A percentile compares a stretch with the other conserved stretches of the same genome.
Conservation (phyloP, 83 land plant species). For the Picea abies region DNA sequence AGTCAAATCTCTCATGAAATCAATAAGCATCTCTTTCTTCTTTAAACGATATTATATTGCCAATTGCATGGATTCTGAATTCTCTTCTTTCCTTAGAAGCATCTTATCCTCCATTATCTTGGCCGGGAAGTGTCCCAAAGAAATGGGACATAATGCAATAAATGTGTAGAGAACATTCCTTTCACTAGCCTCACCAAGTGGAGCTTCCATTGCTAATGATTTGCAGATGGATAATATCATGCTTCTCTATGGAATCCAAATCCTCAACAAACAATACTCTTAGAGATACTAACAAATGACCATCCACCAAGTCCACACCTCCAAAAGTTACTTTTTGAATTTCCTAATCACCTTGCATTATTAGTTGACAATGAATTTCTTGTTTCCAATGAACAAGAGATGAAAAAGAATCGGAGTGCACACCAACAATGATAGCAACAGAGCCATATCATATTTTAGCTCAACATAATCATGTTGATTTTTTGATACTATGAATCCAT, state of each 20-base stretch:
- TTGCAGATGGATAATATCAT: constrained; percentile 46
- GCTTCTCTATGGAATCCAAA: not conserved
- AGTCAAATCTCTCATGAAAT: constrained; percentile 24
- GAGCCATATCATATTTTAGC: constrained; percentile 61
- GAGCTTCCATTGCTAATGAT: constrained; percentile 54
- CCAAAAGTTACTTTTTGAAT: no score
- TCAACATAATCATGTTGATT: no score
- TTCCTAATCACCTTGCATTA: no score
- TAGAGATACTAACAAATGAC: not conserved
- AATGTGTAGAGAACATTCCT: constrained; percentile 58
- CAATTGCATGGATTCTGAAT: constrained; percentile 43
- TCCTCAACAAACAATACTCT: no score
- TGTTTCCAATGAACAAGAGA: constrained; percentile 73
- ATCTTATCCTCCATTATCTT: no score
- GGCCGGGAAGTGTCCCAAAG: constrained; percentile 49
- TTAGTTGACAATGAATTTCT: not conserved
- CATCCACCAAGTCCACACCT: no score
- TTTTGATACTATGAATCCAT: constrained; percentile 64
- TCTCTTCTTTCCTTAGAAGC: constrained; percentile 13
- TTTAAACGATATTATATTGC: constrained; percentile 63
- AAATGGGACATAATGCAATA: constrained; percentile 69
- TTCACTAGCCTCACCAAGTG: constrained; percentile 65
- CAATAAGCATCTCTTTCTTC: constrained; percentile 57
- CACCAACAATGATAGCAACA: constrained; percentile 76
- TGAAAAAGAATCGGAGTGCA: constrained; percentile 54